Percentiles rank a stretch among this genome's conserved stretches.
These are phyloP conservation scores for Chaetoceros muelleri DNA, from an alignment of 108 stramenopile genomes.

Conservation along the genomic window DNA sequence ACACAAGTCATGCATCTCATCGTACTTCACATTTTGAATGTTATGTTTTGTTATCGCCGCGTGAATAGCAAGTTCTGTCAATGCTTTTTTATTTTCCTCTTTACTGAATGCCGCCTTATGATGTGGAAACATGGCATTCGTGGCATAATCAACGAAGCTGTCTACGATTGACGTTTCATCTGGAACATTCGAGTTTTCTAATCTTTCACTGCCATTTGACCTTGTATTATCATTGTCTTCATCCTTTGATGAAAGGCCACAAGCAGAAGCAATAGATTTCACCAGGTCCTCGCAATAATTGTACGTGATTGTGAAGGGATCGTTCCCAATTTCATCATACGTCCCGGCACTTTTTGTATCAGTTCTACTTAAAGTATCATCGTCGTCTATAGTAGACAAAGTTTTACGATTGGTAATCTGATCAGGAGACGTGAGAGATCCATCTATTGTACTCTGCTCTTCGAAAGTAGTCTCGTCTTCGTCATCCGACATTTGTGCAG, in stretches of 20 bases:
- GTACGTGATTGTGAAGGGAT: conserved; percentile 1
- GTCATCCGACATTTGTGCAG: not conserved
- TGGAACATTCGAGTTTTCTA: not conserved
- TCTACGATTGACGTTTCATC: not conserved
- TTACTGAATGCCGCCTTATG: not conserved
- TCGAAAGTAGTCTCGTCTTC: not conserved
- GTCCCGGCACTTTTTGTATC: not conserved
- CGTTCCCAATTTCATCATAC: not conserved
- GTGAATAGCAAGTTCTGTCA: conserved; percentile 24
- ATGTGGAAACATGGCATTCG: not conserved
- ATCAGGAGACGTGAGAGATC: not conserved
- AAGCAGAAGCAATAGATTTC: conserved; percentile 8
- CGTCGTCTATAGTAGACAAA: not conserved
- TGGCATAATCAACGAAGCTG: not conserved
- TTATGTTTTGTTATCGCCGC: conserved; percentile 60
- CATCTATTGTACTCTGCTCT: not conserved
- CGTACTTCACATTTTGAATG: conserved; percentile 41
- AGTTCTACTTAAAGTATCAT: not conserved
- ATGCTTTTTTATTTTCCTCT: not conserved
- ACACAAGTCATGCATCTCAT: conserved; percentile 42
- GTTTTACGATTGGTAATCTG: not conserved
- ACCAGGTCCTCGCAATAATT: conserved; percentile 2
- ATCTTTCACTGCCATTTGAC: not conserved
- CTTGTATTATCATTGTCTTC: too few species aligned
- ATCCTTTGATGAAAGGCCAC: conserved; percentile 10